These are phyloP conservation scores for Camelina laxa DNA, from an alignment of 345 rosid species.

Conservation along the genomic window DNA sequence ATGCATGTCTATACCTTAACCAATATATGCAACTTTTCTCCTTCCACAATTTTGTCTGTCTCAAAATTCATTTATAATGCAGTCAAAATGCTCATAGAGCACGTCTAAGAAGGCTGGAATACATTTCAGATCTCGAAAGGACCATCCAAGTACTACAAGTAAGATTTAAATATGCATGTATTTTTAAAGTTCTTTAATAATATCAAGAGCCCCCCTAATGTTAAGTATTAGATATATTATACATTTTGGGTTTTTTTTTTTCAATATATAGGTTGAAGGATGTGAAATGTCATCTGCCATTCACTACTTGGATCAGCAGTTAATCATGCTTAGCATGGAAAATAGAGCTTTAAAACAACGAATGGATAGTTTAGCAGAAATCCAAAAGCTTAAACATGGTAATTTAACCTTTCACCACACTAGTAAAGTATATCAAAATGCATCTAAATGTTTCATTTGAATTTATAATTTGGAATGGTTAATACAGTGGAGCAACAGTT, in stretches of 20 bases:
- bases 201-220: neutral
- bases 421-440: neutral
- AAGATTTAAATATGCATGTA: constrained; percentile 23
- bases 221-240: neutral
- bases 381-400: constrained; percentile 70
- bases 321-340: constrained; percentile 70
- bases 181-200: neutral
- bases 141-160: constrained; percentile 63
- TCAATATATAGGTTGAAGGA: constrained; percentile 61
- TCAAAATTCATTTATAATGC: constrained; percentile 5
- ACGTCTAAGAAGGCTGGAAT: constrained; percentile 62
- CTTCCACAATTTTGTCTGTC: neutral
- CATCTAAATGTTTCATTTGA: neutral
- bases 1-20: neutral
- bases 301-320: constrained; percentile 66
- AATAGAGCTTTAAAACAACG: constrained; percentile 70
- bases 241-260: neutral
- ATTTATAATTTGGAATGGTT: constrained; percentile 4
- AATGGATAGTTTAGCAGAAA: constrained; percentile 65
- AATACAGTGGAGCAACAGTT: constrained; percentile 72
- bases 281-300: constrained; percentile 66
- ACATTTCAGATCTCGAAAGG: constrained; percentile 69
- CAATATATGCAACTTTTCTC: neutral
- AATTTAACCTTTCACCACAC: constrained; percentile 28
- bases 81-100: constrained; percentile 73